These are phyloP conservation scores for Saprolegnia diclina DNA, from an alignment of 352 stramenopile species.

Conservation along the genomic window DNA sequence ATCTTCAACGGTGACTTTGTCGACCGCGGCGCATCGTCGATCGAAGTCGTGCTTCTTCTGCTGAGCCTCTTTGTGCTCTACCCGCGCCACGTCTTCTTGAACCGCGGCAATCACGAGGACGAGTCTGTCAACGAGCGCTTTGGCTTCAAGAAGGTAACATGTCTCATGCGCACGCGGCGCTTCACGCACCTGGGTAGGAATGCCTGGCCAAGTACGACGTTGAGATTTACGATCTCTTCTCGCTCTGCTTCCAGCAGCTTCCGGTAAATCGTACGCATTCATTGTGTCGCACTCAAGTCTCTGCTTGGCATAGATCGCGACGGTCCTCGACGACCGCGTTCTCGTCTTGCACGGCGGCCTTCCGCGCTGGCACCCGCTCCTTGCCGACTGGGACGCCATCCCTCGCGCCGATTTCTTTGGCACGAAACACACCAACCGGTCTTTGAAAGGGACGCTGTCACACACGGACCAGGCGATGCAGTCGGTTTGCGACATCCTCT, in stretches of 20 bases:
- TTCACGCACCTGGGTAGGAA: conserved; percentile 32
- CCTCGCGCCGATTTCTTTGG: conserved; percentile 69
- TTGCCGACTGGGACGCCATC: conserved; percentile 60
- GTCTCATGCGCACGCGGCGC: too few species aligned
- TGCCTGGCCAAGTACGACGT: conserved; percentile 78
- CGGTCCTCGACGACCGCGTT: conserved; percentile 65
- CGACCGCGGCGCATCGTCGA: conserved; percentile 63
- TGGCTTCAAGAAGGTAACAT: conserved; percentile 74
- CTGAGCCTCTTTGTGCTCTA: conserved; percentile 80
- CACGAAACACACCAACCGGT: conserved; percentile 39
- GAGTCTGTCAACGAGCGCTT: conserved; percentile 80
- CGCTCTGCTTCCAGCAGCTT: conserved; percentile 70
- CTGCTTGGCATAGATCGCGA: conserved; percentile 39
- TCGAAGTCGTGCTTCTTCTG: conserved; percentile 75
- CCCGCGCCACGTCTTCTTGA: conserved; percentile 61
- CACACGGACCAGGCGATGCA: conserved; percentile 85
- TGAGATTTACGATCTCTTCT: conserved; percentile 74
- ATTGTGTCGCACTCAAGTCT: neutral
- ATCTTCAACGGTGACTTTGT: conserved; percentile 86
- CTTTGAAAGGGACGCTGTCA: conserved; percentile 32
- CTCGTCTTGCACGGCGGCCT: conserved; percentile 72
- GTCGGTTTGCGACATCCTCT: conserved; percentile 74
- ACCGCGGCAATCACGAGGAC: conserved; percentile 85
- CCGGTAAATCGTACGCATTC: conserved; percentile 27
- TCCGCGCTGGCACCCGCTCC: conserved; percentile 42